A percentile compares a stretch with the other conserved stretches of the same genome.
phyloP scores from a whole-genome alignment of 306 rosid genomes.

The Vicia villosa region DNA sequence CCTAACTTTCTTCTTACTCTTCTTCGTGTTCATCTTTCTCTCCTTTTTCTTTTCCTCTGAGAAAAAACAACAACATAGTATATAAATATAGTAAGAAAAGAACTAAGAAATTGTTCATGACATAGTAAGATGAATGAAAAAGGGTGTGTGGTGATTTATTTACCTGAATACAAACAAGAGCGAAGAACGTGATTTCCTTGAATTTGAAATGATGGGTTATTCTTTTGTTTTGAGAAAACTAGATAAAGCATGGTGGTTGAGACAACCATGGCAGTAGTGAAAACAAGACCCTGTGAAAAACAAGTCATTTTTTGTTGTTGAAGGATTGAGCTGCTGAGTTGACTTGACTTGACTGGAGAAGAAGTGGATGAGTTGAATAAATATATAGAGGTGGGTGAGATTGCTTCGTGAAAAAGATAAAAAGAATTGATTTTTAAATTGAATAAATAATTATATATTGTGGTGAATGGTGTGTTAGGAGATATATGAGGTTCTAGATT shows the following conservation, averaged over 20 bases:
- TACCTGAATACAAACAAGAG: constrained; percentile 75
- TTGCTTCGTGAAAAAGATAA: not conserved
- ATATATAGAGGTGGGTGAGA: not conserved
- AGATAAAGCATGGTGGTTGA: constrained; percentile 55
- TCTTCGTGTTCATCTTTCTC: constrained; percentile 27
- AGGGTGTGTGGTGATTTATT: not conserved
- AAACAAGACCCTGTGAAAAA: constrained; percentile 48
- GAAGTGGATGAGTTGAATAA: not conserved
- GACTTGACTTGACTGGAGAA: constrained; percentile 23
- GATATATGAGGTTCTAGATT: constrained; percentile 35
- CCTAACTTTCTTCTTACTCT: constrained; percentile 67
- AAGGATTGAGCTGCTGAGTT: not conserved
- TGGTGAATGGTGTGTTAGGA: not conserved
- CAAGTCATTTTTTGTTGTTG: constrained; percentile 41
- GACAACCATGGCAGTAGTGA: constrained; percentile 60
- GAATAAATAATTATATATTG: not conserved
- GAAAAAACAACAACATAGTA: not conserved
- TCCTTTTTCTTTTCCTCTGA: constrained; percentile 52
- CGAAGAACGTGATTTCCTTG: constrained; percentile 33
- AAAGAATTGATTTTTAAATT: not conserved
- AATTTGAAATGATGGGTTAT: not conserved
- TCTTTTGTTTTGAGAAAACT: constrained; percentile 37
- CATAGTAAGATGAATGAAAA: too few species aligned
- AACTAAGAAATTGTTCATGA: not conserved
- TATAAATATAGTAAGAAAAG: not conserved